These are phyloP conservation scores for Geotrichum siamense DNA, from an alignment of 1,139 yeast genomes.

Conservation along the genomic window DNA sequence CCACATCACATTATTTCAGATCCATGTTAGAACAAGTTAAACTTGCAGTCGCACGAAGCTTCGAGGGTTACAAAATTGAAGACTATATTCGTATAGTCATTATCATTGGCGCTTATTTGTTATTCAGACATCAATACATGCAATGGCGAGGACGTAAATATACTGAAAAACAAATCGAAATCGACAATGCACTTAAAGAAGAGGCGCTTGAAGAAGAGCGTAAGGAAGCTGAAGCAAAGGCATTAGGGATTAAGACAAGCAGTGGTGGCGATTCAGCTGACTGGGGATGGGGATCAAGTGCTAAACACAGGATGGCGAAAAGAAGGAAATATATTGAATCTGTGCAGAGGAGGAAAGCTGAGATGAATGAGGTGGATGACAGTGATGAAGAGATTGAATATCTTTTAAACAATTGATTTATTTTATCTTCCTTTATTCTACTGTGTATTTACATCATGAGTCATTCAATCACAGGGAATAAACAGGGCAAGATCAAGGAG, in stretches of 20 bases:
- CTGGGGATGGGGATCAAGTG: slow-evolving; percentile 18
- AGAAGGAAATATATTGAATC: slow-evolving; percentile 16
- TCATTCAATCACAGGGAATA: too few relatives aligned
- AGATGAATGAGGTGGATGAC: slow-evolving; percentile 17
- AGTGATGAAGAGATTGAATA: slow-evolving; percentile 18
- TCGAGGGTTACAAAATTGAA: slow-evolving; percentile 14
- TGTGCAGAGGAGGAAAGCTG: slow-evolving; percentile 17
- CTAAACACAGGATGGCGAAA: slow-evolving; percentile 11
- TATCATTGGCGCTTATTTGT: slow-evolving; percentile 17
- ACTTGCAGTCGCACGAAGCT: slow-evolving; percentile 8
- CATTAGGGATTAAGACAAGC: slow-evolving; percentile 4
- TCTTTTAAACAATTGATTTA: slow-evolving; percentile 7
- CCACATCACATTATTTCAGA: too few relatives aligned
- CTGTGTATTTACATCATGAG: too few relatives aligned
- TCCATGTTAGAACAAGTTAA: slow-evolving; percentile 10
- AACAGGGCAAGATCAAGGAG: too few relatives aligned
- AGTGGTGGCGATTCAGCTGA: slow-evolving; percentile 1
- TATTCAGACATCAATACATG: slow-evolving; percentile 16
- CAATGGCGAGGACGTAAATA: slow-evolving; percentile 14
- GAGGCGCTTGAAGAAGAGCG: slow-evolving; percentile 12
- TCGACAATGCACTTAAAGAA: slow-evolving; percentile 9
- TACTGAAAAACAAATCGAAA: slow-evolving; percentile 9
- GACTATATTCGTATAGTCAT: slow-evolving; percentile 18
- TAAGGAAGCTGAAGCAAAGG: slow-evolving; percentile 10
- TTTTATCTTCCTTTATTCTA: not conserved